phyloP scores from a whole-genome alignment of 2,329 filamentous ascomycete species.

The Camillea tinctor region DNA sequence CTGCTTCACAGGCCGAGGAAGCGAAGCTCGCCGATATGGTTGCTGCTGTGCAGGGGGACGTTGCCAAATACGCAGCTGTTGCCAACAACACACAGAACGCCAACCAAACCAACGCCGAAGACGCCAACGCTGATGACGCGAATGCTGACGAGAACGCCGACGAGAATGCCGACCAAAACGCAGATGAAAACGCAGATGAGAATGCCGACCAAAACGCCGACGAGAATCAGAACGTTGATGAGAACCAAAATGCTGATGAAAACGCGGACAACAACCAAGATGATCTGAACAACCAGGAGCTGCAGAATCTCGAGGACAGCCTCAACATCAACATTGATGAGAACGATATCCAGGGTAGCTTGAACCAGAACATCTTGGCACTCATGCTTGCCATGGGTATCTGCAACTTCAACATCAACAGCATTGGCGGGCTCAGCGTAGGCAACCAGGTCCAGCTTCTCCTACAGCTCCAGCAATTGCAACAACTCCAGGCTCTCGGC shows the following conservation, averaged over 20 bases:
- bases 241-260: slow-evolving; percentile 6
- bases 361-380: slow-evolving; percentile 17
- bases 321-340: slow-evolving; percentile 16
- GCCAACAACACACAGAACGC: slow-evolving; percentile 15
- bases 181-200: slow-evolving; percentile 10
- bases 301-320: neutral
- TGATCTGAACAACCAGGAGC: slow-evolving; percentile 10
- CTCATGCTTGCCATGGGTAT: slow-evolving; percentile 27
- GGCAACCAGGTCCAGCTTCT: slow-evolving; percentile 28
- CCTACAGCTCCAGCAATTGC: slow-evolving; percentile 29
- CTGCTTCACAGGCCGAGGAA: slow-evolving; percentile 4
- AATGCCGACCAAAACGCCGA: slow-evolving; percentile 11
- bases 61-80: slow-evolving; percentile 14
- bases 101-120: slow-evolving; percentile 7
- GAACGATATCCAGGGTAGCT: slow-evolving; percentile 17
- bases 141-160: slow-evolving; percentile 10
- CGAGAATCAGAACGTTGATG: slow-evolving; percentile 8
- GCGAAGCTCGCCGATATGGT: neutral
- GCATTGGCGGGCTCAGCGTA: slow-evolving; percentile 22
- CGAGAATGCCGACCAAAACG: slow-evolving; percentile 15
- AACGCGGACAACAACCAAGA: slow-evolving; percentile 15
- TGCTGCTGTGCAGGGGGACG: neutral
- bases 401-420: slow-evolving; percentile 27
- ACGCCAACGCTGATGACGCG: slow-evolving; percentile 7
- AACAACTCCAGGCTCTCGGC: slow-evolving; percentile 28